Percentiles rank a stretch among this genome's conserved stretches.
These are phyloP conservation scores for Dactylonectria macrodidyma DNA, from an alignment of 2,329 filamentous ascomycete species.

Conservation along the genomic window DNA sequence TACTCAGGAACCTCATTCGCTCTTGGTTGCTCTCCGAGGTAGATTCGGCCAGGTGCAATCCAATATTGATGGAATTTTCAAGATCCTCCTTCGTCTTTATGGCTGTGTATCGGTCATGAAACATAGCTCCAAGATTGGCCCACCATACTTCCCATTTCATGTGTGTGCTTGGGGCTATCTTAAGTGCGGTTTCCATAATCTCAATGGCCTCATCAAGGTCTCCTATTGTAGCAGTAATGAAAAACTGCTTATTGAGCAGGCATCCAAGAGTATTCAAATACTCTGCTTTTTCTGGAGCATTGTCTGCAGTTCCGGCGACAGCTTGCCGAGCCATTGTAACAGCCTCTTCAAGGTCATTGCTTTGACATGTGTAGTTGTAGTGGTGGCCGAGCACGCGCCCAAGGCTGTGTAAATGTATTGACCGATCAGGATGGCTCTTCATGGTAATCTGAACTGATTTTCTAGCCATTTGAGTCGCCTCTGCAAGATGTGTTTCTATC, in stretches of 20 bases:
- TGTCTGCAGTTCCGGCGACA: background rate
- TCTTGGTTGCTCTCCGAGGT: background rate
- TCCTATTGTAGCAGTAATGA: background rate
- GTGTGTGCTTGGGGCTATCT: background rate
- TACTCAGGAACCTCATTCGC: background rate
- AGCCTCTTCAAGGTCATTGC: background rate
- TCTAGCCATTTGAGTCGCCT: background rate
- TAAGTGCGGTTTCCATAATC: background rate
- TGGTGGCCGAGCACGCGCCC: background rate
- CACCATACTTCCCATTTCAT: background rate
- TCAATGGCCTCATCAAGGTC: background rate
- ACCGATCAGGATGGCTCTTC: background rate
- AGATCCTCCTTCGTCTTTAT: background rate
- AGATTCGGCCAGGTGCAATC: background rate
- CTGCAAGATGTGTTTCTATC: background rate
- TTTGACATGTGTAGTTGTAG: background rate
- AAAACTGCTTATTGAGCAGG: background rate
- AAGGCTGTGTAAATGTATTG: background rate
- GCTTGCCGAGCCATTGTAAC: background rate
- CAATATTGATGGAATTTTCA: background rate
- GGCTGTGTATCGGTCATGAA: background rate
- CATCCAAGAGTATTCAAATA: background rate
- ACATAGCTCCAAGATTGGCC: background rate
- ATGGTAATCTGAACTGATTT: background rate
- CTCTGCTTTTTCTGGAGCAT: background rate